Evolutionary conservation across 2,329 filamentous ascomycete species (phyloP).

Genomic region (Chalara sp.): DNA sequence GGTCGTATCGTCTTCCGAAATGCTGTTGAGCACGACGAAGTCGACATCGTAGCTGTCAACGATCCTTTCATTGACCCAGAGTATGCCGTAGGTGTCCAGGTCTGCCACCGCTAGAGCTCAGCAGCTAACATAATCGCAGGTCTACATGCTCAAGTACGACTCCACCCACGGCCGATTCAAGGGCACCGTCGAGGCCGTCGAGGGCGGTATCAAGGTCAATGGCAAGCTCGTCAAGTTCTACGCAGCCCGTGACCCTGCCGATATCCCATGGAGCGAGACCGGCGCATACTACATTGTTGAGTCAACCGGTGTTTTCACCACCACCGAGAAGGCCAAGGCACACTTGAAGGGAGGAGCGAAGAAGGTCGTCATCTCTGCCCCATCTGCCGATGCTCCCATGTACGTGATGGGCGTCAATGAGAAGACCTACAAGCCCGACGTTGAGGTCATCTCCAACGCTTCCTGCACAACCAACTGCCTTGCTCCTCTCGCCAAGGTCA

Average conservation of each 20-base stretch:
- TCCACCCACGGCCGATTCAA: constrained; percentile 96
- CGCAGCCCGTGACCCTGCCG: constrained; percentile 80
- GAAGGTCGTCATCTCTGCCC: constrained; percentile 93
- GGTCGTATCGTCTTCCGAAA: constrained; percentile 99
- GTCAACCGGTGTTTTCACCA: constrained; percentile 99
- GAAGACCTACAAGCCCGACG: constrained; percentile 82
- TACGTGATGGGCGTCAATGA: constrained; percentile 99
- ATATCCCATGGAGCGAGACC: constrained; percentile 84
- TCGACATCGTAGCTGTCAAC: constrained; percentile 95
- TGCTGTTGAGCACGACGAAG: constrained; percentile 80
- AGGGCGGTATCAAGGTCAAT: constrained; percentile 73
- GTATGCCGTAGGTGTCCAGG: constrained; percentile 75
- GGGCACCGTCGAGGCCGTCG: constrained; percentile 70
- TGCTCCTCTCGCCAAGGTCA: constrained; percentile 97
- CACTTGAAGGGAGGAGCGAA: constrained; percentile 96
- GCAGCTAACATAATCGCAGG: constrained; percentile 40
- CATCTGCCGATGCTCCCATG: constrained; percentile 95
- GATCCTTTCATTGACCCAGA: constrained; percentile 98
- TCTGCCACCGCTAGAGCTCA: too few species aligned
- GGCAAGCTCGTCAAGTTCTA: constrained; percentile 95
- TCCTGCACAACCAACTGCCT: constrained; percentile 99
- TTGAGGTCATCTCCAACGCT: constrained; percentile 96
- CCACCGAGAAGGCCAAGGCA: constrained; percentile 87
- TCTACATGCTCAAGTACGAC: constrained; percentile 99
- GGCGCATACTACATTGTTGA: constrained; percentile 93